Conservation (phyloP, 2,329 filamentous ascomycete genomes). For the Aphanoascus verrucosus region DNA sequence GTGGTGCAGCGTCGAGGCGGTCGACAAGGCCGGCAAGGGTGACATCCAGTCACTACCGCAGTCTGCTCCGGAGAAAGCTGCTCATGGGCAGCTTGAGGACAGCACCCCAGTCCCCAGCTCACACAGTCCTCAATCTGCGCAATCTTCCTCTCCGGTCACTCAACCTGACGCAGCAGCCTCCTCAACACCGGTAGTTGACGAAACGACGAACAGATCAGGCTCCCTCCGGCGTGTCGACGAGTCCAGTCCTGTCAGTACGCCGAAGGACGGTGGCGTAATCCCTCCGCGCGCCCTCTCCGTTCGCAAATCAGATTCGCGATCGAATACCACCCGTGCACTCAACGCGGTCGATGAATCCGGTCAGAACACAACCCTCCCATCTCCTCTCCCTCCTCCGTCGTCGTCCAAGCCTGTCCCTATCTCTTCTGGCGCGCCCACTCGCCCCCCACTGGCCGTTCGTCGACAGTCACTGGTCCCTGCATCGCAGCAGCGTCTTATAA, state of each 20-base stretch:
- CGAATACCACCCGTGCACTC: background rate
- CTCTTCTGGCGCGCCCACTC: conserved; percentile 18
- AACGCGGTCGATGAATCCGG: conserved; percentile 11
- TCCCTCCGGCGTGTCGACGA: conserved; percentile 1
- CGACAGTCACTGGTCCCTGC: conserved; percentile 33
- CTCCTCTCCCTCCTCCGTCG: conserved; percentile 13
- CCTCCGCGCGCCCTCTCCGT: background rate
- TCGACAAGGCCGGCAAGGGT: background rate
- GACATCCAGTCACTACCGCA: background rate
- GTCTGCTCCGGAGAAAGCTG: background rate
- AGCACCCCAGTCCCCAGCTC: background rate
- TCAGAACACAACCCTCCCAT: background rate
- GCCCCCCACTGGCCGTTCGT: conserved; percentile 27
- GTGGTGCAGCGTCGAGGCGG: background rate
- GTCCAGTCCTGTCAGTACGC: background rate
- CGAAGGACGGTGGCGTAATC: conserved; percentile 1
- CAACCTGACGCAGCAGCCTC: background rate
- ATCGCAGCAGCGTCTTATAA: conserved; percentile 32
- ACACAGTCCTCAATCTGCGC: background rate
- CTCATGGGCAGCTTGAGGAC: background rate
- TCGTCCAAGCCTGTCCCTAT: conserved; percentile 11
- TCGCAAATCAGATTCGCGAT: conserved; percentile 1
- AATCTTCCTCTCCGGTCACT: background rate
- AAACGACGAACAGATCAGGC: background rate
- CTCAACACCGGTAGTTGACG: background rate